phyloP scores from a whole-genome alignment of 2,329 filamentous ascomycete genomes.

The Fusarium sp. region DNA sequence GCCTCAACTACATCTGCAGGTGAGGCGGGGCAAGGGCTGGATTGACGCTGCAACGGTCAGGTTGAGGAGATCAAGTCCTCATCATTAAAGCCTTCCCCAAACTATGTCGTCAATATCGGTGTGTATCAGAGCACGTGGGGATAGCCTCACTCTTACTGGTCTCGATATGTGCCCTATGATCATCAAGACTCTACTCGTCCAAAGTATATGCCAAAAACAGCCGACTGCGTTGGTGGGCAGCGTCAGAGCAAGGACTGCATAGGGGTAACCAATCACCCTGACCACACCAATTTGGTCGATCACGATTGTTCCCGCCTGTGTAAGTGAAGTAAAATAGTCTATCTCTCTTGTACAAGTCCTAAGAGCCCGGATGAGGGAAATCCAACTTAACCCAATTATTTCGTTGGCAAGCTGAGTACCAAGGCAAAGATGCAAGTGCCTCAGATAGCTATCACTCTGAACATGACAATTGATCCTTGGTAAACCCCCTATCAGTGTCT shows the following conservation, averaged over 20 bases:
- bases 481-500: neutral
- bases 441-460: neutral
- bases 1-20: neutral
- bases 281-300: neutral
- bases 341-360: neutral
- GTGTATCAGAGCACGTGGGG: neutral
- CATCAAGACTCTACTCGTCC: neutral
- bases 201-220: neutral
- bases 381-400: neutral
- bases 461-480: neutral
- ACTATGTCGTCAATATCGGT: neutral
- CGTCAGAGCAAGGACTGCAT: neutral
- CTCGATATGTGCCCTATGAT: neutral
- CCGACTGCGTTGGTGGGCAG: neutral
- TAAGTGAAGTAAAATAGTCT: neutral
- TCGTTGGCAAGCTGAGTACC: neutral
- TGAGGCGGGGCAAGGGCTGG: neutral
- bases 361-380: neutral
- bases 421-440: neutral
- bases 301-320: neutral
- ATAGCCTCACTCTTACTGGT: neutral
- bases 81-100: neutral
- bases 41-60: neutral
- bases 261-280: neutral
- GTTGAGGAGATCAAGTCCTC: neutral